These are phyloP conservation scores for Polytolypa hystricis DNA, from an alignment of 2,329 filamentous ascomycete species.

Conservation along the genomic window DNA sequence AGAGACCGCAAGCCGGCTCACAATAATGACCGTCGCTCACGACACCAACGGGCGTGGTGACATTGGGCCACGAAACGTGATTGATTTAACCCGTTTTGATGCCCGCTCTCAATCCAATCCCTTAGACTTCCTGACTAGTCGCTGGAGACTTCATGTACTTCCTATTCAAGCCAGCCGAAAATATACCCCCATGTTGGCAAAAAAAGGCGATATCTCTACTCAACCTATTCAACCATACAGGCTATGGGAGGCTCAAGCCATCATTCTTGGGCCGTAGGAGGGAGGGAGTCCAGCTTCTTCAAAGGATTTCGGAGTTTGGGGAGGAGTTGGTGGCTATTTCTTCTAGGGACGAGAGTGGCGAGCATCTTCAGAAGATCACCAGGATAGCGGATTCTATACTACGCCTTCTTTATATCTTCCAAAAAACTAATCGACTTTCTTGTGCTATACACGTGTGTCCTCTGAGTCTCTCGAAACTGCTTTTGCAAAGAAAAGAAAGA, in stretches of 20 bases:
- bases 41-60: conserved; percentile 12
- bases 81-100: no score
- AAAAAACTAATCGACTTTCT: conserved; percentile 6
- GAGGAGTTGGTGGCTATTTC: conserved; percentile 1
- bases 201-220: not conserved
- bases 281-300: conserved; percentile 3
- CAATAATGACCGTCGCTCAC: conserved; percentile 9
- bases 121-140: no score
- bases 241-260: not conserved
- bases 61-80: no score
- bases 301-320: not conserved
- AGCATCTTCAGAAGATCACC: conserved; percentile 1
- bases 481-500: no score
- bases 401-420: conserved; percentile 5
- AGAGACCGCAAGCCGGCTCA: conserved; percentile 2
- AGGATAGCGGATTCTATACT: conserved; percentile 4
- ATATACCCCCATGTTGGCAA: not conserved
- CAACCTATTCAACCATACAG: not conserved
- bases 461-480: conserved; percentile 1
- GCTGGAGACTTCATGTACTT: no score
- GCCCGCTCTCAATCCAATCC: no score
- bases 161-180: no score
- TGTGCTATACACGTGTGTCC: conserved; percentile 2
- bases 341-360: not conserved
- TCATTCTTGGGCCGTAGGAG: conserved; percentile 1